Evolutionary conservation across 2,329 filamentous ascomycete species (phyloP).

Genomic region (Fusarium sublunatum): DNA sequence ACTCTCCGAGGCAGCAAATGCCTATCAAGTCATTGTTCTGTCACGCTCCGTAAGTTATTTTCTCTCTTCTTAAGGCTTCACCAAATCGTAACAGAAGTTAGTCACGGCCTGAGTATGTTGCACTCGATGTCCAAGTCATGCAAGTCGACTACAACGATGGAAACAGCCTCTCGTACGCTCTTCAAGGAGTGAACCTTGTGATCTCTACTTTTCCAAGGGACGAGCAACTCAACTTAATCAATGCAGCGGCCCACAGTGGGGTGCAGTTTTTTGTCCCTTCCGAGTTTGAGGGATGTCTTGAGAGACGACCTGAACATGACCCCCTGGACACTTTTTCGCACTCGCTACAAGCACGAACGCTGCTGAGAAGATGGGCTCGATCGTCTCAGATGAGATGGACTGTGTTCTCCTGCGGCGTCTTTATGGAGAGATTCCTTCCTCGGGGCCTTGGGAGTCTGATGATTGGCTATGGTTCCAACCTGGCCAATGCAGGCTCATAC

Average conservation of each 20-base stretch:
- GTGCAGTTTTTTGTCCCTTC: conserved; percentile 79
- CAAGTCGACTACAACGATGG: conserved; percentile 74
- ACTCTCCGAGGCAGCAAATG: conserved; percentile 67
- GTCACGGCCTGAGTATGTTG: conserved; percentile 65
- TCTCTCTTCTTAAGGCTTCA: neutral
- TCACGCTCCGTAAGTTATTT: conserved; percentile 61
- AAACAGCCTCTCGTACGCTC: conserved; percentile 69
- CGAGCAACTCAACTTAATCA: conserved; percentile 76
- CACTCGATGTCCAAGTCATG: conserved; percentile 72
- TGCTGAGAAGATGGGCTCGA: conserved; percentile 65
- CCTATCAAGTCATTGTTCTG: conserved; percentile 76
- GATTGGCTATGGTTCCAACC: conserved; percentile 67
- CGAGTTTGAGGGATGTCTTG: conserved; percentile 76
- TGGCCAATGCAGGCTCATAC: conserved; percentile 70
- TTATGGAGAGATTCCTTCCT: conserved; percentile 80
- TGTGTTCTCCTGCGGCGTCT: conserved; percentile 77
- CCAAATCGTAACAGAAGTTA: conserved; percentile 48
- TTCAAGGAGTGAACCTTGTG: conserved; percentile 78
- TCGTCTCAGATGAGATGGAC: conserved; percentile 70
- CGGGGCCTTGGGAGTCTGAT: conserved; percentile 70
- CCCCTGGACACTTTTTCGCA: conserved; percentile 69
- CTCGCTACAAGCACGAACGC: conserved; percentile 62
- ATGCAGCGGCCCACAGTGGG: conserved; percentile 72
- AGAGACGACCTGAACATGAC: conserved; percentile 64
- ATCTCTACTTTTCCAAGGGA: conserved; percentile 77